Conservation (phyloP, 441 rosid species). For the Arabidopsis lyrata region DNA sequence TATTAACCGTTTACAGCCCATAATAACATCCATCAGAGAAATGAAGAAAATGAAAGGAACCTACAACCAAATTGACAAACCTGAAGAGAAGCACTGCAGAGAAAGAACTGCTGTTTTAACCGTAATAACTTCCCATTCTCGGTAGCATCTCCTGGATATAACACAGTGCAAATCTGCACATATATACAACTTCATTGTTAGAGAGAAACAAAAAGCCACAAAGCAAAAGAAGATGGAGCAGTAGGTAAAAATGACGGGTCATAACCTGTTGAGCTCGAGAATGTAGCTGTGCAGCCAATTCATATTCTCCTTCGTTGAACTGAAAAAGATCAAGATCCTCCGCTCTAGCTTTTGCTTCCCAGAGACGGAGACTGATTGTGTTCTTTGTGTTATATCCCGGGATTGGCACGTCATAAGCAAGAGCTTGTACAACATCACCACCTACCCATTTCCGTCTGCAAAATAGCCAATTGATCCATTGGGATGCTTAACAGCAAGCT, state of each 20-base stretch:
- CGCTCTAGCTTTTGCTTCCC: slow-evolving; percentile 94
- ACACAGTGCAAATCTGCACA: slow-evolving; percentile 92
- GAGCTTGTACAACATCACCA: slow-evolving; percentile 91
- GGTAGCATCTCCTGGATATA: slow-evolving; percentile 99
- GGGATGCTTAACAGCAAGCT: slow-evolving; percentile 28
- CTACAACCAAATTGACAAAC: slow-evolving; percentile 51
- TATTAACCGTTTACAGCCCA: background rate
- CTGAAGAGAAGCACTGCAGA: slow-evolving; percentile 99
- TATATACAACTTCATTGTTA: slow-evolving; percentile 19
- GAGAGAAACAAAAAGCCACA: slow-evolving; percentile 14
- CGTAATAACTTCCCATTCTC: slow-evolving; percentile 95
- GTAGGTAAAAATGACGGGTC: slow-evolving; percentile 10
- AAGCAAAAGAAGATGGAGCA: slow-evolving; percentile 20
- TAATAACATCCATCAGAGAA: slow-evolving; percentile 12
- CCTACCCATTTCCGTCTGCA: slow-evolving; percentile 92
- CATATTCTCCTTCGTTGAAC: slow-evolving; percentile 97
- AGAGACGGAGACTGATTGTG: slow-evolving; percentile 95
- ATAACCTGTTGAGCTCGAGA: slow-evolving; percentile 90
- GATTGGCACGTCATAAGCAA: slow-evolving; percentile 98
- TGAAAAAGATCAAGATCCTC: slow-evolving; percentile 83
- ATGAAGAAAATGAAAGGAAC: slow-evolving; percentile 28
- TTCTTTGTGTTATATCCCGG: slow-evolving; percentile 98
- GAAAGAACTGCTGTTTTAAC: slow-evolving; percentile 96
- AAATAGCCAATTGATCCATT: slow-evolving; percentile 38
- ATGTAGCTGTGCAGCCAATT: slow-evolving; percentile 88